A percentile compares a stretch with the other conserved stretches of the same genome.
Evolutionary conservation across 2,329 filamentous ascomycete genomes (phyloP).

Genomic region (Beauveria asiatica): DNA sequence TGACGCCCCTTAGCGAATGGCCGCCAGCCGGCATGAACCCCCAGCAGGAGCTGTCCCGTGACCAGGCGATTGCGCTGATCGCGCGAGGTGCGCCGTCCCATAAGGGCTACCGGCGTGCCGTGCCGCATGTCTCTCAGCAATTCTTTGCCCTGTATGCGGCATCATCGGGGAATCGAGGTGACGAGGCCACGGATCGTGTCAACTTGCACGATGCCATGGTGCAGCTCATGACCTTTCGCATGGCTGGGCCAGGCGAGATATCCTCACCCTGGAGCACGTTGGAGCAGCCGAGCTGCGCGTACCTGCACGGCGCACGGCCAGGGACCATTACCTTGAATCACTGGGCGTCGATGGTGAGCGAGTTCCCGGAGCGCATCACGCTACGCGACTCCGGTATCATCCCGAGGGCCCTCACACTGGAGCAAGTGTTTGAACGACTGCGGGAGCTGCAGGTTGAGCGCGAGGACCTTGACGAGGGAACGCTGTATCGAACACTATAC

Average conservation of each 20-base stretch:
- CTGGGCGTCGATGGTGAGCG: conserved; percentile 54
- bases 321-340: conserved; percentile 67
- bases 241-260: conserved; percentile 34
- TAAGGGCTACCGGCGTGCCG: conserved; percentile 43
- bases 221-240: conserved; percentile 48
- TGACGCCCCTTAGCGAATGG: conserved; percentile 41
- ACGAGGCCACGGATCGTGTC: conserved; percentile 35
- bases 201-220: conserved; percentile 48
- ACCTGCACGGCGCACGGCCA: conserved; percentile 55
- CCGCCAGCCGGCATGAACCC: conserved; percentile 43
- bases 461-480: conserved; percentile 48
- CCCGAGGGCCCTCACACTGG: conserved; percentile 53
- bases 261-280: conserved; percentile 58
- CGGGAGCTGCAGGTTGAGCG: conserved; percentile 48
- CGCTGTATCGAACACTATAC: conserved; percentile 58
- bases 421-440: conserved; percentile 49
- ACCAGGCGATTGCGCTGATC: conserved; percentile 49
- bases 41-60: conserved; percentile 42
- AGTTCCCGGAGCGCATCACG: conserved; percentile 44
- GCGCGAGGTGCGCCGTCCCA: conserved; percentile 48
- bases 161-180: conserved; percentile 32
- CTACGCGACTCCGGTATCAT: conserved; percentile 49
- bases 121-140: conserved; percentile 46
- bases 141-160: conserved; percentile 49
- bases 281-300: conserved; percentile 65